Percentiles rank a stretch among this genome's conserved stretches.
Evolutionary conservation across 305 asterid species (phyloP).

Genomic region (Fraxinus dipetala): DNA sequence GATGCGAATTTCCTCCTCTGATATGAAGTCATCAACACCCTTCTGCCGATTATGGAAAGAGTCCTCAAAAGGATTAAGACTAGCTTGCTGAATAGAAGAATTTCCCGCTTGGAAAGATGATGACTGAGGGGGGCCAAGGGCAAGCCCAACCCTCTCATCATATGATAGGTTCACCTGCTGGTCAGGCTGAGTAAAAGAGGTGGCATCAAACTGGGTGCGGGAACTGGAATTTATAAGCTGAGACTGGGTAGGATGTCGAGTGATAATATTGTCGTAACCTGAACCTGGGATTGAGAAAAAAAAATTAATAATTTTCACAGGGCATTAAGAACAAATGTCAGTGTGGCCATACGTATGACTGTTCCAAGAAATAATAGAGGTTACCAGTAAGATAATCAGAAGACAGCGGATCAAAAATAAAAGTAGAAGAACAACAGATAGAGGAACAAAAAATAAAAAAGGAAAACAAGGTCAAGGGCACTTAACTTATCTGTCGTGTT

Average conservation of each 20-base stretch:
- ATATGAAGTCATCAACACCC: slow-evolving; percentile 64
- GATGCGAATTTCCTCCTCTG: slow-evolving; percentile 84
- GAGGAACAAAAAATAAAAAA: background rate
- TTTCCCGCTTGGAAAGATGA: slow-evolving; percentile 43
- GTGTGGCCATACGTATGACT: background rate
- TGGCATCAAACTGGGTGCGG: slow-evolving; percentile 31
- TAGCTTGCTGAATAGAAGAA: slow-evolving; percentile 44
- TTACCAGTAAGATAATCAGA: background rate
- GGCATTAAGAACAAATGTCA: background rate
- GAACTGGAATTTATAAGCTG: slow-evolving; percentile 32
- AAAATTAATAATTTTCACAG: background rate
- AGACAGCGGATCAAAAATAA: background rate
- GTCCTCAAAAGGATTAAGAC: slow-evolving; percentile 63
- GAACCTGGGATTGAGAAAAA: slow-evolving; percentile 19
- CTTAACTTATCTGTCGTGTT: background rate
- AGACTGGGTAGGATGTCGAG: slow-evolving; percentile 35
- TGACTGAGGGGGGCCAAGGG: slow-evolving; percentile 72
- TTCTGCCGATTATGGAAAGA: slow-evolving; percentile 62
- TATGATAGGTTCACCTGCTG: slow-evolving; percentile 35
- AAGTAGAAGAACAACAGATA: background rate
- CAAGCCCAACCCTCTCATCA: slow-evolving; percentile 47
- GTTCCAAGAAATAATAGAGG: background rate
- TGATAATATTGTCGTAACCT: slow-evolving; percentile 31
- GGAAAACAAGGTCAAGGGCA: background rate
- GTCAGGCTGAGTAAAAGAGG: slow-evolving; percentile 25